These are phyloP conservation scores for Globisporangium echinulatum DNA, from an alignment of 352 stramenopile genomes.

Conservation along the genomic window DNA sequence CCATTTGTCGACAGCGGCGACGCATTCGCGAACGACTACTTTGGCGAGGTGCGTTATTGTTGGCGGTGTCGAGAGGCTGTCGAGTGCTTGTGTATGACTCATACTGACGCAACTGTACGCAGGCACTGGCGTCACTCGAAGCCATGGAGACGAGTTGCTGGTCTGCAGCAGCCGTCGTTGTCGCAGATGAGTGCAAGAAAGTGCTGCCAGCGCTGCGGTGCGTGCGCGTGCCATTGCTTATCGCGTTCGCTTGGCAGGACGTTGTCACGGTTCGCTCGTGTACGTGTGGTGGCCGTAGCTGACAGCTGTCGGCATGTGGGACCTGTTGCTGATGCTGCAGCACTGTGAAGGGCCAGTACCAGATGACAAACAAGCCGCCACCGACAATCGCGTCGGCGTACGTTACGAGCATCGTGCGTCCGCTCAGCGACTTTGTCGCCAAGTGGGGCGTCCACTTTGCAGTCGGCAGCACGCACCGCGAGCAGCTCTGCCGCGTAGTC, in stretches of 20 bases:
- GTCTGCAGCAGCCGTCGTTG: constrained; percentile 43
- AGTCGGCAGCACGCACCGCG: constrained; percentile 13
- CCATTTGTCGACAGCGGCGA: constrained; percentile 36
- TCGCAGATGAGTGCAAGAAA: constrained; percentile 83
- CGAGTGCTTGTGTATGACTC: no score
- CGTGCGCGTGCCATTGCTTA: background rate
- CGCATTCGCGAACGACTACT: constrained; percentile 43
- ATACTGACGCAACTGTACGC: background rate
- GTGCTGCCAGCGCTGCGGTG: constrained; percentile 77
- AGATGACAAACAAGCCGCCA: constrained; percentile 85
- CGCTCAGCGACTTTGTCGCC: constrained; percentile 62
- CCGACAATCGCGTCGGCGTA: constrained; percentile 68
- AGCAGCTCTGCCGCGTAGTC: constrained; percentile 47
- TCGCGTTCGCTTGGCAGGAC: no score
- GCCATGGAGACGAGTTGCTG: constrained; percentile 58
- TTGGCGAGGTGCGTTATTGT: constrained; percentile 24
- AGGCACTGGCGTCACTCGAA: constrained; percentile 34
- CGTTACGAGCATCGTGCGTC: constrained; percentile 67
- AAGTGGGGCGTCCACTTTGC: constrained; percentile 66
- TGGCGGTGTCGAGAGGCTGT: background rate
- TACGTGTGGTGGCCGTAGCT: no score
- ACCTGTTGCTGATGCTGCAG: constrained; percentile 16
- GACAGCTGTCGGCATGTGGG: no score
- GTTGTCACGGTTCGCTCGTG: no score
- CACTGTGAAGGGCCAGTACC: constrained; percentile 85